Percentiles rank a stretch among this genome's conserved stretches.
phyloP scores from a whole-genome alignment of 306 rosid genomes.

The Glycine soja region DNA sequence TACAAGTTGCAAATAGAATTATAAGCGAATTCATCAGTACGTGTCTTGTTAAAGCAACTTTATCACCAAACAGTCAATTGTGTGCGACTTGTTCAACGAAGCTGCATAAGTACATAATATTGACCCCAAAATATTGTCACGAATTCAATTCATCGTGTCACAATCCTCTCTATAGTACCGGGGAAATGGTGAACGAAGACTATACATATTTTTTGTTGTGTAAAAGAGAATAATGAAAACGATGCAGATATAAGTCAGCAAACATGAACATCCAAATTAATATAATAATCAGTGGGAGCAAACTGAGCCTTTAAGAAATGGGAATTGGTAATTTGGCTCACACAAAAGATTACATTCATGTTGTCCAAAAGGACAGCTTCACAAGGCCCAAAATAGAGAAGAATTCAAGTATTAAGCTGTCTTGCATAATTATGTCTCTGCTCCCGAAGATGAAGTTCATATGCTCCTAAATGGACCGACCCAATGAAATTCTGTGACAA shows the following conservation, averaged over 20 bases:
- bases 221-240: neutral
- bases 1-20: neutral
- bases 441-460: neutral
- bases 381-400: too few species aligned
- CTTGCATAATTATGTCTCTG: neutral
- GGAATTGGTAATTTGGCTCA: neutral
- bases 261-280: too few species aligned
- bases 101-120: neutral
- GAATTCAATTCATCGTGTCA: neutral
- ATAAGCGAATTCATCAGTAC: too few species aligned
- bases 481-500: too few species aligned
- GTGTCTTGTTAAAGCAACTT: neutral
- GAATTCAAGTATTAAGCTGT: neutral
- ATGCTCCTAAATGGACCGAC: neutral
- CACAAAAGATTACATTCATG: neutral
- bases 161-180: too few species aligned
- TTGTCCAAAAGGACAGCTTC: too few species aligned
- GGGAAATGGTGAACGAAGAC: too few species aligned
- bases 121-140: neutral
- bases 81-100: conserved; percentile 7
- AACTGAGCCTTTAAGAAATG: neutral
- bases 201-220: too few species aligned
- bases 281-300: neutral
- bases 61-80: neutral
- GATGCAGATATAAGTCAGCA: neutral